phyloP scores from a whole-genome alignment of 73 alveolate genomes.

The Paramecium tetraurelia region DNA sequence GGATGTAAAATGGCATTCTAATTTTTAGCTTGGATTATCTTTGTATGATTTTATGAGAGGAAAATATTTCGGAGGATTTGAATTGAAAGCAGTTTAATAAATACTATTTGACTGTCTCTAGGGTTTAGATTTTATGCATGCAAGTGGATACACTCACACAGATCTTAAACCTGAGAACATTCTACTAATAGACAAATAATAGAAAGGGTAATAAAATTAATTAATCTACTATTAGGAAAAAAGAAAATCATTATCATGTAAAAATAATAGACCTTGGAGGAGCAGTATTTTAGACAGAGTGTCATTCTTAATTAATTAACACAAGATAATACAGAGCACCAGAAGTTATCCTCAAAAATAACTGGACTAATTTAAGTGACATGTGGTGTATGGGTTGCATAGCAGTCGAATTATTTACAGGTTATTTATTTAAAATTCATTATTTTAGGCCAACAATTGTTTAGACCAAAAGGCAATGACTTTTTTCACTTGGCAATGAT shows the following conservation, averaged over 20 bases:
- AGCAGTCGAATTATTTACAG: slow-evolving; percentile 84
- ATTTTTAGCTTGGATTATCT: slow-evolving; percentile 48
- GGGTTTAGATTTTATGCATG: slow-evolving; percentile 54
- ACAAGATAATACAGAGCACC: slow-evolving; percentile 95
- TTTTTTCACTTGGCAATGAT: slow-evolving; percentile 92
- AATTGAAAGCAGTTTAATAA: background rate
- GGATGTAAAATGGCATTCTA: slow-evolving; percentile 3
- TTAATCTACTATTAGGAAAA: background rate
- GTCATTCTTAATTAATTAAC: slow-evolving; percentile 77
- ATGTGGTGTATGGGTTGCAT: slow-evolving; percentile 95
- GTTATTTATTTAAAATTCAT: slow-evolving; percentile 64
- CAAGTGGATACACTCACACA: slow-evolving; percentile 54
- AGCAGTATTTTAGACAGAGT: slow-evolving; percentile 69
- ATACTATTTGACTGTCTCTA: background rate
- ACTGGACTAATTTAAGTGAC: slow-evolving; percentile 81
- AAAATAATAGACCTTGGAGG: slow-evolving; percentile 94
- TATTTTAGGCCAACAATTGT: slow-evolving; percentile 6
- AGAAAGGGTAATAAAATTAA: background rate
- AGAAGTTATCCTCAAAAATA: slow-evolving; percentile 83
- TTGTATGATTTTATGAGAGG: slow-evolving; percentile 29
- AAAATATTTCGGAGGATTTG: slow-evolving; percentile 29
- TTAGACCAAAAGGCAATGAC: slow-evolving; percentile 88
- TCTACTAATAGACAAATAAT: slow-evolving; percentile 10
- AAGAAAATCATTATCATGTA: slow-evolving; percentile 51
- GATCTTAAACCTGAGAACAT: slow-evolving; percentile 66